Conservation (phyloP, 2,329 filamentous ascomycete genomes). For the Hypocrella siamensis region DNA sequence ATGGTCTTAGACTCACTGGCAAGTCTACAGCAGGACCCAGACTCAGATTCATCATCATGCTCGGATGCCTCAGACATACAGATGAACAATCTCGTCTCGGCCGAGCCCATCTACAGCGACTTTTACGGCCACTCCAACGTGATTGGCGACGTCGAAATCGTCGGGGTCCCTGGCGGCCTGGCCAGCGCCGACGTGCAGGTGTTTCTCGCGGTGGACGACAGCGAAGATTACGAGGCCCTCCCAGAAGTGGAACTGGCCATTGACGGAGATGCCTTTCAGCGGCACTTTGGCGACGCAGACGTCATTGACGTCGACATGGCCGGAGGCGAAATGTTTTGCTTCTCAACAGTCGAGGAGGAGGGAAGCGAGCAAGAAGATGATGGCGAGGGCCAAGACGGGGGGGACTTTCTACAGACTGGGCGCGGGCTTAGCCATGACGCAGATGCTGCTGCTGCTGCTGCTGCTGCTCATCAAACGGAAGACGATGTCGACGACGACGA, state of each 20-base stretch:
- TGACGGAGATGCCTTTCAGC: slow-evolving; percentile 12
- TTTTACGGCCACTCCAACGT: slow-evolving; percentile 9
- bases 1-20: too few species aligned
- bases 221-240: slow-evolving; percentile 9
- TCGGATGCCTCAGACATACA: too few species aligned
- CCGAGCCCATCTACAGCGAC: slow-evolving; percentile 8
- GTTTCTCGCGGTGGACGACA: slow-evolving; percentile 12
- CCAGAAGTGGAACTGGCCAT: slow-evolving; percentile 15
- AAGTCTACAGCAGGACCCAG: too few species aligned
- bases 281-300: slow-evolving; percentile 7
- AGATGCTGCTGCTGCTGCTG: too few species aligned
- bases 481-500: neutral
- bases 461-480: neutral
- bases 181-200: slow-evolving; percentile 14
- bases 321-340: slow-evolving; percentile 5
- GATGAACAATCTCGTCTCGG: slow-evolving; percentile 9
- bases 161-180: slow-evolving; percentile 2
- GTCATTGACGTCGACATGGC: slow-evolving; percentile 14
- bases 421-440: neutral
- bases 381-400: neutral
- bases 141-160: slow-evolving; percentile 12
- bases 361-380: too few species aligned
- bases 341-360: slow-evolving; percentile 2
- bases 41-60: too few species aligned
- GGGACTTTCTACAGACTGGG: neutral